Conservation (phyloP, 1,284 basidiomycete genomes). For the Marasmius oreades region DNA sequence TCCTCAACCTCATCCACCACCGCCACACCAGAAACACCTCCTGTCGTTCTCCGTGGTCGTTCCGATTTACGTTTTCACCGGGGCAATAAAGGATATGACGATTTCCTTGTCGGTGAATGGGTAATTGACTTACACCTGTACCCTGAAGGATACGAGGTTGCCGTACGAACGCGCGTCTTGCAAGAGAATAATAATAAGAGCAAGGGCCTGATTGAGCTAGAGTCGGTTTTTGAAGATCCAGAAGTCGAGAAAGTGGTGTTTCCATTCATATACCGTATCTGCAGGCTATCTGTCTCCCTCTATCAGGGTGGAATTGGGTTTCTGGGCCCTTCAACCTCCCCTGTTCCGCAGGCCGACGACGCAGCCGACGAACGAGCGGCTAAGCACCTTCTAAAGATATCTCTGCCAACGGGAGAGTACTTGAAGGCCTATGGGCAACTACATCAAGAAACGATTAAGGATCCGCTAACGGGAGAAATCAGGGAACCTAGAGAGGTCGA, state of each 20-base stretch:
- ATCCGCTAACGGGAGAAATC: conserved; percentile 77
- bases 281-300: background rate
- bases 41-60: conserved; percentile 23
- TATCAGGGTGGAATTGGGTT: background rate
- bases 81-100: conserved; percentile 47
- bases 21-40: conserved; percentile 5
- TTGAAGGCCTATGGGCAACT: conserved; percentile 56
- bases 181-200: conserved; percentile 43
- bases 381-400: conserved; percentile 72
- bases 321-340: conserved; percentile 38
- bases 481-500: conserved; percentile 50
- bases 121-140: conserved; percentile 77
- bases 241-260: background rate
- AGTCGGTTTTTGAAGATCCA: conserved; percentile 31
- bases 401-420: conserved; percentile 57
- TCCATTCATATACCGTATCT: background rate
- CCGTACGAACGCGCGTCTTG: conserved; percentile 5
- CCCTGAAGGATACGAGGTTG: conserved; percentile 63
- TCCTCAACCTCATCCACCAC: background rate
- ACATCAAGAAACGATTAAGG: conserved; percentile 59
- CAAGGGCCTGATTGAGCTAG: conserved; percentile 19
- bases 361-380: conserved; percentile 44
- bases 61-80: conserved; percentile 54
- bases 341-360: conserved; percentile 69
- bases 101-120: conserved; percentile 68